Evolutionary conservation across 2,329 filamentous ascomycete genomes (phyloP).

Genomic region (Calonectria henricotiae): DNA sequence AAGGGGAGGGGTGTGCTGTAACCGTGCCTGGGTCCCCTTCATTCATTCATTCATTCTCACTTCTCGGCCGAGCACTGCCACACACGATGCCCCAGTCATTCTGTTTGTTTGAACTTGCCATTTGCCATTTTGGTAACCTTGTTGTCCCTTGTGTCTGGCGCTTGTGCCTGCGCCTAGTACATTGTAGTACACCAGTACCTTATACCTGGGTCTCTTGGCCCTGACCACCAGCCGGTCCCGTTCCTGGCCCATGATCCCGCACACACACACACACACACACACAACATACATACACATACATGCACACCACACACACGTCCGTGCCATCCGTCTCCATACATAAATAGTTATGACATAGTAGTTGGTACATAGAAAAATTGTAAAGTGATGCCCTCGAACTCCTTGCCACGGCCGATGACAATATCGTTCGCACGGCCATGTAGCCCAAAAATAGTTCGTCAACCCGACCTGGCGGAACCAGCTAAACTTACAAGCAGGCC

Average conservation of each 20-base stretch:
- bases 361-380: slow-evolving; percentile 16
- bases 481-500: slow-evolving; percentile 6
- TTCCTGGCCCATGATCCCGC: slow-evolving; percentile 18
- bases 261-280: not conserved
- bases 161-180: not conserved
- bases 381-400: slow-evolving; percentile 17
- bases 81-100: slow-evolving; percentile 39
- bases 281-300: not conserved
- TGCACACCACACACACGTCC: not conserved
- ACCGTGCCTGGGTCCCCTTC: slow-evolving; percentile 8
- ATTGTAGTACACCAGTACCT: not conserved
- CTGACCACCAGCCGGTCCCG: slow-evolving; percentile 4
- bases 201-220: slow-evolving; percentile 5
- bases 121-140: slow-evolving; percentile 34
- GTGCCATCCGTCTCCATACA: slow-evolving; percentile 15
- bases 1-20: slow-evolving; percentile 10
- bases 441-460: slow-evolving; percentile 25
- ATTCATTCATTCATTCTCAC: slow-evolving; percentile 26
- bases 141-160: slow-evolving; percentile 7
- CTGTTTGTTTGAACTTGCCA: slow-evolving; percentile 29
- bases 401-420: not conserved
- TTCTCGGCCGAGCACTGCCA: slow-evolving; percentile 52
- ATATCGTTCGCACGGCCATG: slow-evolving; percentile 23
- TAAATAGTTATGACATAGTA: slow-evolving; percentile 23
- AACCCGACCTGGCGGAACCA: slow-evolving; percentile 16